A percentile compares a stretch with the other conserved stretches of the same genome.
These are phyloP conservation scores for Alternaria postmessia DNA, from an alignment of 2,329 filamentous ascomycete genomes.

Conservation along the genomic window DNA sequence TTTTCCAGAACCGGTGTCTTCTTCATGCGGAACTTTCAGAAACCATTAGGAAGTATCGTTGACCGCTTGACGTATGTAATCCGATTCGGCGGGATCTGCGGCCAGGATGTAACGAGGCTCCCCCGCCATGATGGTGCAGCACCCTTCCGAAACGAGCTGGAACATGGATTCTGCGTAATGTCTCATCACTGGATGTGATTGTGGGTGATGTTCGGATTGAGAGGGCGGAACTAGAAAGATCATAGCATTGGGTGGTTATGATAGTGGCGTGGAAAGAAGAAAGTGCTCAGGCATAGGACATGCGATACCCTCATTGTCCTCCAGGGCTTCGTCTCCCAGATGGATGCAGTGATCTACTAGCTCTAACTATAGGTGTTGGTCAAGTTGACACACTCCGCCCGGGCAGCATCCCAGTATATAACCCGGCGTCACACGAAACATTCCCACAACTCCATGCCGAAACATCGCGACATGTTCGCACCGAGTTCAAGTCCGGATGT, in stretches of 20 bases:
- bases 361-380: background rate
- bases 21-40: slow-evolving; percentile 23
- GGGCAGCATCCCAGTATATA: slow-evolving; percentile 2
- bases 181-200: slow-evolving; percentile 21
- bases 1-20: slow-evolving; percentile 19
- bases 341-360: background rate
- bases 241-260: background rate
- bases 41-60: slow-evolving; percentile 14
- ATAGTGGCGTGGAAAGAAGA: background rate
- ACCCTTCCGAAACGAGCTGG: slow-evolving; percentile 36
- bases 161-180: slow-evolving; percentile 23
- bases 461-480: slow-evolving; percentile 2
- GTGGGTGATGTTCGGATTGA: background rate
- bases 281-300: background rate
- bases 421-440: slow-evolving; percentile 7
- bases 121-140: slow-evolving; percentile 22
- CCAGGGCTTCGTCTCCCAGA: background rate
- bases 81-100: slow-evolving; percentile 14
- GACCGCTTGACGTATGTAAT: slow-evolving; percentile 2
- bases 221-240: background rate
- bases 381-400: background rate
- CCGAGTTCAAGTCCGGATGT: background rate
- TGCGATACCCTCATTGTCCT: background rate
- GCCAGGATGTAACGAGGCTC: slow-evolving; percentile 17
- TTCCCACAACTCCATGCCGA: background rate